These are phyloP conservation scores for Globisporangium cederbergense DNA, from an alignment of 352 stramenopile species.

Conservation along the genomic window DNA sequence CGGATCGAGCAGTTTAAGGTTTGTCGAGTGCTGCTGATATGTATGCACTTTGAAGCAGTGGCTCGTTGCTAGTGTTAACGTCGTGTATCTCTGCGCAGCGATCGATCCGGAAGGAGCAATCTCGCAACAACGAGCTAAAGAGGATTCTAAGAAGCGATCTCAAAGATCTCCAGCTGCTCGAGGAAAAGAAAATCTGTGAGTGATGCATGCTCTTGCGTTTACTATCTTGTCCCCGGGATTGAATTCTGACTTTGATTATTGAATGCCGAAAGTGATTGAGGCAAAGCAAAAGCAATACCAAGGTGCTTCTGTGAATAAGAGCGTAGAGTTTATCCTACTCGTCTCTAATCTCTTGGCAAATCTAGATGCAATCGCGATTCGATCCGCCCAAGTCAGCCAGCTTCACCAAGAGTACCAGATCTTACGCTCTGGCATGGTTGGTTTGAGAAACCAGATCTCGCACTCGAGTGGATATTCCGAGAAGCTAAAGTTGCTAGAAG, in stretches of 20 bases:
- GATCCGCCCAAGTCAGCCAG: constrained; percentile 31
- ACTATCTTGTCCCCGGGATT: neutral
- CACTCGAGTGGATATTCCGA: constrained; percentile 21
- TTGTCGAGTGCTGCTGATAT: neutral
- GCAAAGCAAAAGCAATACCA: constrained; percentile 37
- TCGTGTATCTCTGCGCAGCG: constrained; percentile 22
- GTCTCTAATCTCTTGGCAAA: neutral
- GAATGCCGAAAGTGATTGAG: constrained; percentile 30
- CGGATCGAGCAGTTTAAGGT: constrained; percentile 62
- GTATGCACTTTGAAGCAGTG: neutral
- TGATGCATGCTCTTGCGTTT: neutral
- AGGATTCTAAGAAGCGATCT: constrained; percentile 22
- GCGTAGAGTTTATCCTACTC: too few relatives aligned
- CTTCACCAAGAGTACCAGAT: constrained; percentile 30
- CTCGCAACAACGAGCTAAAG: constrained; percentile 36
- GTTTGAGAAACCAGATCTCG: constrained; percentile 26
- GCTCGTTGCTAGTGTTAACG: neutral
- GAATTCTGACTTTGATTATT: constrained; percentile 2
- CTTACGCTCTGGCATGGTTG: constrained; percentile 29
- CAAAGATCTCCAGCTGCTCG: constrained; percentile 31
- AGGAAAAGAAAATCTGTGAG: constrained; percentile 45
- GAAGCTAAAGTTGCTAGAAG: constrained; percentile 18
- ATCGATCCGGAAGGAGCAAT: constrained; percentile 36
- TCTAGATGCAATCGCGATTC: constrained; percentile 30
- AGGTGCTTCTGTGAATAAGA: constrained; percentile 17